Conservation (phyloP, 768 basidiomycete genomes). For the Rhizopogon sp. region DNA sequence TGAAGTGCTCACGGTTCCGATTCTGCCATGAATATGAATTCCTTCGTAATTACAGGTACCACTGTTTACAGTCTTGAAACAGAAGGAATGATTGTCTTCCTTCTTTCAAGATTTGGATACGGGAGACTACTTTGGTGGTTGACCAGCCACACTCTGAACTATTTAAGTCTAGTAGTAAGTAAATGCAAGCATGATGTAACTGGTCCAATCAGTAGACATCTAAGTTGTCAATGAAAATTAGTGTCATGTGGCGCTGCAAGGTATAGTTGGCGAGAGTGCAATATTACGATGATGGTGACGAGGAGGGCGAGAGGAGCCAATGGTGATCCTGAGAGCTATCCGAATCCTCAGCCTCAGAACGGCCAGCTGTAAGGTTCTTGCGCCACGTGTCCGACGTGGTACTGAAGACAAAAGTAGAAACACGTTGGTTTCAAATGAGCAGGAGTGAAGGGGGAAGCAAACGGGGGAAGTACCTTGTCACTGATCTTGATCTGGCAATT, state of each 20-base stretch:
- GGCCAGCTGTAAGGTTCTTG: slow-evolving; percentile 3
- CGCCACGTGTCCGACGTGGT: slow-evolving; percentile 7
- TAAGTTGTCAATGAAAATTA: background rate
- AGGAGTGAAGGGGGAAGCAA: background rate
- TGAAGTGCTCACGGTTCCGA: too few species aligned
- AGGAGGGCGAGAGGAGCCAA: slow-evolving; percentile 15
- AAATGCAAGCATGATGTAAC: too few species aligned
- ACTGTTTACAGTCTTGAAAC: too few species aligned
- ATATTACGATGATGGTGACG: background rate
- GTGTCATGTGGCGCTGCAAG: background rate
- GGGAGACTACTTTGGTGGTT: too few species aligned
- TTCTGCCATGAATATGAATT: too few species aligned
- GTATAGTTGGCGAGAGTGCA: background rate
- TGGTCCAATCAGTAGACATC: background rate
- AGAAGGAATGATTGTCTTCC: too few species aligned
- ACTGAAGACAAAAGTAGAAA: background rate
- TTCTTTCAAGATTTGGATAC: too few species aligned
- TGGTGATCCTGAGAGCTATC: slow-evolving; percentile 7
- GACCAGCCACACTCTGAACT: background rate
- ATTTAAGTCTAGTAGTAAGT: background rate
- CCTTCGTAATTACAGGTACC: too few species aligned
- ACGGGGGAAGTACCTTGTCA: slow-evolving; percentile 9
- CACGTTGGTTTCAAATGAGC: background rate
- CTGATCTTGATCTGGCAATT: slow-evolving; percentile 10
- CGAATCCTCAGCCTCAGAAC: slow-evolving; percentile 14